Percentiles rank a stretch among this genome's conserved stretches.
phyloP scores from a whole-genome alignment of 208 protist species.

The Acanthamoeba sp. region DNA sequence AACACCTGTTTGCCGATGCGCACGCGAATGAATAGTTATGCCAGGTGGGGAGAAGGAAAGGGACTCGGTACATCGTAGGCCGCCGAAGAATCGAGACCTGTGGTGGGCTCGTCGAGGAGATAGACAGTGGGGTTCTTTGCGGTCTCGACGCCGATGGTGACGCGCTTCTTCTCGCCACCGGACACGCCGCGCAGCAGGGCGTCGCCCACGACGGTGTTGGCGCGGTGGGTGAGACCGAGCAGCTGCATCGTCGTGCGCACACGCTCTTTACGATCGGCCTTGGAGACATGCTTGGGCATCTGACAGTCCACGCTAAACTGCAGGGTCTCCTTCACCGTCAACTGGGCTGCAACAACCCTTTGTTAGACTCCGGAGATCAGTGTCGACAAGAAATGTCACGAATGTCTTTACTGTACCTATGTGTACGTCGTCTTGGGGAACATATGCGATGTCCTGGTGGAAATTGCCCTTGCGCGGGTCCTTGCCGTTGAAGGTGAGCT shows the following conservation, averaged over 20 bases:
- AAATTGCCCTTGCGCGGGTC: conserved; percentile 14
- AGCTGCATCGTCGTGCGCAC: conserved; percentile 47
- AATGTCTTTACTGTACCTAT: conserved; percentile 48
- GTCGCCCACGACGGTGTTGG: conserved; percentile 79
- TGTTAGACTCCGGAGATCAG: too few species aligned
- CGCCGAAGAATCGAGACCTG: conserved; percentile 89
- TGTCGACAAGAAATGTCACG: not conserved
- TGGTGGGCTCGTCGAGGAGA: conserved; percentile 90
- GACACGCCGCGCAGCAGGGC: conserved; percentile 86
- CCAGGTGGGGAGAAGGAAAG: too few species aligned
- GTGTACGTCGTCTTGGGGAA: conserved; percentile 81
- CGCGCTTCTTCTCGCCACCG: conserved; percentile 89
- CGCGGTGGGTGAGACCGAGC: conserved; percentile 79
- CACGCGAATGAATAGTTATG: not conserved
- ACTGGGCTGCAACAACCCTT: conserved; percentile 31
- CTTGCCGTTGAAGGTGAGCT: conserved; percentile 71
- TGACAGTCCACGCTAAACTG: conserved; percentile 77
- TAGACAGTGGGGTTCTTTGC: conserved; percentile 82
- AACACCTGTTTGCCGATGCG: not conserved
- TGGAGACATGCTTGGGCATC: conserved; percentile 28
- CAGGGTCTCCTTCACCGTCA: conserved; percentile 81
- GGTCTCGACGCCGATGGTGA: conserved; percentile 87
- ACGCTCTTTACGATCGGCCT: conserved; percentile 37
- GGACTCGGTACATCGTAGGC: conserved; percentile 75
- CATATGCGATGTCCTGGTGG: conserved; percentile 71